These are phyloP conservation scores for Naganishia friedmannii DNA, from an alignment of 768 basidiomycete genomes.

Conservation along the genomic window DNA sequence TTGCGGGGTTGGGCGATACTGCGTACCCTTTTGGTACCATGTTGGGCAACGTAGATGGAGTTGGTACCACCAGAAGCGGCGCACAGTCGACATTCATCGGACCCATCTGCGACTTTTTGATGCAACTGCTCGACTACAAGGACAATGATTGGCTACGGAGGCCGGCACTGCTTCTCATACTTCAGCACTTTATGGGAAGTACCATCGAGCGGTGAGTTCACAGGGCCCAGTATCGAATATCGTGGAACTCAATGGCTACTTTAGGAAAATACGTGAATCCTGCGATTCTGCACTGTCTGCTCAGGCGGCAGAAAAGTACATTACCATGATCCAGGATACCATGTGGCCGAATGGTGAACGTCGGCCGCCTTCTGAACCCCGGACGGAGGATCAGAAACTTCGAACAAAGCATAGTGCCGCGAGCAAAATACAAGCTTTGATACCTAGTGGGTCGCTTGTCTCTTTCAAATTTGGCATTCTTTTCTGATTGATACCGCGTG, in stretches of 20 bases:
- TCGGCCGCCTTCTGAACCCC: conserved; percentile 61
- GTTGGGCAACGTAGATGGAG: neutral
- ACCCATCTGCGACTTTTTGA: conserved; percentile 87
- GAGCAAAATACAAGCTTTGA: conserved; percentile 79
- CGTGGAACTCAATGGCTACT: too few relatives aligned
- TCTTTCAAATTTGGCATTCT: too few relatives aligned
- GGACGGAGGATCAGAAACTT: conserved; percentile 75
- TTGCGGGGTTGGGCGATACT: conserved; percentile 8
- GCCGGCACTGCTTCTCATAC: conserved; percentile 91
- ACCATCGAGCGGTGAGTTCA: conserved; percentile 82
- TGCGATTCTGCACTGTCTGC: conserved; percentile 66
- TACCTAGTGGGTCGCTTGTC: conserved; percentile 66
- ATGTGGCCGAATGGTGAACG: conserved; percentile 84
- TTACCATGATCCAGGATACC: conserved; percentile 67
- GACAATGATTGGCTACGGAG: conserved; percentile 95
- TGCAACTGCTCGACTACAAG: conserved; percentile 91
- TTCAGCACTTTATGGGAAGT: conserved; percentile 91
- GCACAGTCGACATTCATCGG: conserved; percentile 74
- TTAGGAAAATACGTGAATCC: conserved; percentile 82
- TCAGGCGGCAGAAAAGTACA: conserved; percentile 64
- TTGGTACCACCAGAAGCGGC: neutral
- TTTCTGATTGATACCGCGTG: too few relatives aligned
- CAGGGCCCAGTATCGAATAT: too few relatives aligned
- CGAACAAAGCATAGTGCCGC: conserved; percentile 82
- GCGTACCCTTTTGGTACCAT: neutral